Percentiles rank a stretch among this genome's conserved stretches.
Conservation (phyloP, 441 rosid genomes). For the Isatis lusitanica region DNA sequence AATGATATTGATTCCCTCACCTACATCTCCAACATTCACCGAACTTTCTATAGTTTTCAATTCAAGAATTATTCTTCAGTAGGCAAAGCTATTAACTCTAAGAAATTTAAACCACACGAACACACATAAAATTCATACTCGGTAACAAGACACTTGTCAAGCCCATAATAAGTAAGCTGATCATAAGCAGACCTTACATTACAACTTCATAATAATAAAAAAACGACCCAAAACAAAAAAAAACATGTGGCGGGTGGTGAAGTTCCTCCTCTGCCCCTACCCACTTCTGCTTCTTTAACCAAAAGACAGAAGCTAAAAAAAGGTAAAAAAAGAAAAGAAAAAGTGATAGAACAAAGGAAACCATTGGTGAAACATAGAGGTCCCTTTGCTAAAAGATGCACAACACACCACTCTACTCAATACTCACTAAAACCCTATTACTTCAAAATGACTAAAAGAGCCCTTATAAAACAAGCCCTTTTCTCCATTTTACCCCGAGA, state of each 20-base stretch:
- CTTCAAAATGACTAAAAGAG: constrained; percentile 32
- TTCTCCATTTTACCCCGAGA: constrained; percentile 18
- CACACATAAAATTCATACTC: background rate
- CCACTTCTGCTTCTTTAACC: constrained; percentile 24
- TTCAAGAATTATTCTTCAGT: background rate
- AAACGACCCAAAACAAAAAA: background rate
- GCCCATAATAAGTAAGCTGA: background rate
- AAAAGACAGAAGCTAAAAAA: constrained; percentile 18
- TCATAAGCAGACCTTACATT: background rate
- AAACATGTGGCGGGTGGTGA: constrained; percentile 33
- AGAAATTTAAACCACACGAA: background rate
- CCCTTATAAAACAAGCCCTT: constrained; percentile 31
- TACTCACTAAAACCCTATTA: constrained; percentile 27
- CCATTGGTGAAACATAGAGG: constrained; percentile 28
- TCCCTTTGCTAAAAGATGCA: constrained; percentile 27
- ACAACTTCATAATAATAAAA: background rate
- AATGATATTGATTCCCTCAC: background rate
- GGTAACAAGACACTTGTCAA: constrained; percentile 6
- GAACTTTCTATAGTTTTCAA: background rate
- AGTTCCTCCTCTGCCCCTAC: constrained; percentile 34
- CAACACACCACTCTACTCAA: constrained; percentile 28
- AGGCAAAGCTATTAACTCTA: background rate
- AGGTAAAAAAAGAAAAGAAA: background rate
- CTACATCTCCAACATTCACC: background rate
- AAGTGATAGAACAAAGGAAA: background rate